Percentiles rank a stretch among this genome's conserved stretches.
Evolutionary conservation across 106 monocot genomes (phyloP).

Genomic region (Dendrobium huoshanense): DNA sequence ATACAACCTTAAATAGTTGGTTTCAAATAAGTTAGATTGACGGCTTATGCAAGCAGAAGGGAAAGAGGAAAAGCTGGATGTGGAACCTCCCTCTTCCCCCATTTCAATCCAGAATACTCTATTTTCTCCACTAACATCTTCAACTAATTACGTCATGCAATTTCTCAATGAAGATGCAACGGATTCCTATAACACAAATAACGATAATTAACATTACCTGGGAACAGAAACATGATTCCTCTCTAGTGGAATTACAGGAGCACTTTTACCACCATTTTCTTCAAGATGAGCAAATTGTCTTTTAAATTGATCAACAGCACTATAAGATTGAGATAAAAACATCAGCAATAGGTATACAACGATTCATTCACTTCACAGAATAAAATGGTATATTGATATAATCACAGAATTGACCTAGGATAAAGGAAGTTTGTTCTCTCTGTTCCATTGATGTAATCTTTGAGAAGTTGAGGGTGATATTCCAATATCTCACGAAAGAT

Average conservation of each 20-base stretch:
- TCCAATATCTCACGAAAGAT: slow-evolving; percentile 89
- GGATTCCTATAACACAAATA: background rate
- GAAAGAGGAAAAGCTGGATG: too few relatives aligned
- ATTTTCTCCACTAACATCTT: too few relatives aligned
- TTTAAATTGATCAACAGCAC: slow-evolving; percentile 91
- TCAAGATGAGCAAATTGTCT: slow-evolving; percentile 86
- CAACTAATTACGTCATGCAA: background rate
- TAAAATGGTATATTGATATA: background rate
- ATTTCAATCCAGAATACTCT: too few relatives aligned
- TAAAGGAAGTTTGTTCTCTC: slow-evolving; percentile 74
- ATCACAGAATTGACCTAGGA: slow-evolving; percentile 51
- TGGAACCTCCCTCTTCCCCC: too few relatives aligned
- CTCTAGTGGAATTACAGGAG: slow-evolving; percentile 45
- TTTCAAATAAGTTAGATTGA: too few relatives aligned
- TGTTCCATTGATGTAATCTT: slow-evolving; percentile 68
- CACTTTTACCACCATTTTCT: slow-evolving; percentile 78
- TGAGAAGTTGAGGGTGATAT: slow-evolving; percentile 86
- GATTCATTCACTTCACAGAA: background rate
- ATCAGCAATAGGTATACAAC: background rate
- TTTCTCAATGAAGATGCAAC: background rate
- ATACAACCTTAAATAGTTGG: too few relatives aligned
- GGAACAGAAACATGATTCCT: slow-evolving; percentile 94
- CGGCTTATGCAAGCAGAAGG: too few relatives aligned
- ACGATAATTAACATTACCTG: slow-evolving; percentile 32
- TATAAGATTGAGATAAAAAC: slow-evolving; percentile 18